Percentiles rank a stretch among this genome's conserved stretches.
phyloP scores from a whole-genome alignment of 768 basidiomycete species.

The Tephrocybe sp. region DNA sequence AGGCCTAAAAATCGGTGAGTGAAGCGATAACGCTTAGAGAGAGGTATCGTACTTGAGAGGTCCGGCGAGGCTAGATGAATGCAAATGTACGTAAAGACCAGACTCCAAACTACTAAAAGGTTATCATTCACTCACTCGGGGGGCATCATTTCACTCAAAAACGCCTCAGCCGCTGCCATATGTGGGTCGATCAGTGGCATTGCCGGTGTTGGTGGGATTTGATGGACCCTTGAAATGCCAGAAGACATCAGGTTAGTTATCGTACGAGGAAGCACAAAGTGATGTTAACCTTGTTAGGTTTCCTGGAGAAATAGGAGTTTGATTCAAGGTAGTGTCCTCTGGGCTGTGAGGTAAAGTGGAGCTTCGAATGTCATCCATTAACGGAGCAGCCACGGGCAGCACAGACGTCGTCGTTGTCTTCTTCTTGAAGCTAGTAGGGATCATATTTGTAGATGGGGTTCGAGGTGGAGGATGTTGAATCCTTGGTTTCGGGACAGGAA shows the following conservation, averaged over 20 bases:
- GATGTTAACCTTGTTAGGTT: not conserved
- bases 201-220: not conserved
- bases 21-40: not conserved
- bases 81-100: not conserved
- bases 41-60: constrained; percentile 27
- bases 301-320: not conserved
- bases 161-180: constrained; percentile 8
- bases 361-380: constrained; percentile 1
- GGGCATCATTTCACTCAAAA: constrained; percentile 19
- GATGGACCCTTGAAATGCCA: not conserved
- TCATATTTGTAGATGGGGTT: constrained; percentile 13
- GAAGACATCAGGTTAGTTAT: not conserved
- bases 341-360: not conserved
- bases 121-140: constrained; percentile 12
- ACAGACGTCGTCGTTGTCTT: constrained; percentile 15
- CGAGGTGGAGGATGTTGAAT: not conserved
- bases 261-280: not conserved
- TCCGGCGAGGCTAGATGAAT: constrained; percentile 27
- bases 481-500: constrained; percentile 12
- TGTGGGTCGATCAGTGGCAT: not conserved
- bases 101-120: not conserved
- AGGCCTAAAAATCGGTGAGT: constrained; percentile 15
- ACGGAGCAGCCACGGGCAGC: not conserved
- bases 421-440: constrained; percentile 45
- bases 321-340: not conserved